These are phyloP conservation scores for Leptodermis oblonga DNA, from an alignment of 257 asterid genomes.

Conservation along the genomic window DNA sequence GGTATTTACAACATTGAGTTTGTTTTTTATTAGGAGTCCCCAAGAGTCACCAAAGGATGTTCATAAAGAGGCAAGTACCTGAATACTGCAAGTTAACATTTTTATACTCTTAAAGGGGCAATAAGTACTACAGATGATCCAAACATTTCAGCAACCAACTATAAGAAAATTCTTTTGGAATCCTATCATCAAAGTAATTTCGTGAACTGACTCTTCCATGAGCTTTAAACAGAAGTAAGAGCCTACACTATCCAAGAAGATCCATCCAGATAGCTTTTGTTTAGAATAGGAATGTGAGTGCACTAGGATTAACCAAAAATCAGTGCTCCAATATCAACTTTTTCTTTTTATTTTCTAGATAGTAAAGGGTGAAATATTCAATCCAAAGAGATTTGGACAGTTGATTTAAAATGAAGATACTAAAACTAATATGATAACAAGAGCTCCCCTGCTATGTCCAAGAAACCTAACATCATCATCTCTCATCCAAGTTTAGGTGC, in stretches of 20 bases:
- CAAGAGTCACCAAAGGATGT: background rate
- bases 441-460: background rate
- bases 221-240: background rate
- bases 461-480: background rate
- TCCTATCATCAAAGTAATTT: background rate
- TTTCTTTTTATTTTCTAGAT: background rate
- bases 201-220: background rate
- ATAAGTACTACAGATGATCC: no score
- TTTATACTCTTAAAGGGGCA: background rate
- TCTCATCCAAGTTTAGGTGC: background rate
- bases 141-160: background rate
- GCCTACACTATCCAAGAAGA: background rate
- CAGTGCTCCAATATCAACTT: background rate
- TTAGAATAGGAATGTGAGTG: background rate
- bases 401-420: background rate
- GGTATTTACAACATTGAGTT: background rate
- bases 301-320: no score
- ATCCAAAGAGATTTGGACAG: background rate
- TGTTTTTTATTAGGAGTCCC: no score
- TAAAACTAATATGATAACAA: background rate
- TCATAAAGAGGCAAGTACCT: background rate
- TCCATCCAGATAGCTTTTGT: background rate
- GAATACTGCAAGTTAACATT: background rate
- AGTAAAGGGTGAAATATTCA: background rate
- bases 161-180: background rate